Evolutionary conservation across 106 monocot species (phyloP).

Genomic region (Dendrobium catenatum): DNA sequence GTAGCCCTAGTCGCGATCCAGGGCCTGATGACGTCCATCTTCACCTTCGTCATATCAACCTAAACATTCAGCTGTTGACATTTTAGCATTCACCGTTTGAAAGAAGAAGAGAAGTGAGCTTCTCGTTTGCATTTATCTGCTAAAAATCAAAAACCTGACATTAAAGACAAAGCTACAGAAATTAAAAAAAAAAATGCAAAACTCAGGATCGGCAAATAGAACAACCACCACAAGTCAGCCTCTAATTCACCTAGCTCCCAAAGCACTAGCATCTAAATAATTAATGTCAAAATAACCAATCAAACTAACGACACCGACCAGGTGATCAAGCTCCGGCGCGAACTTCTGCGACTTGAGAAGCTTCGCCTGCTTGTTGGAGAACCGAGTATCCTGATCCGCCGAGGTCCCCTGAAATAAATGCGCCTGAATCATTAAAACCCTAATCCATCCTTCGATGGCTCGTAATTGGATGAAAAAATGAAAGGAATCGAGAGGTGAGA

Average conservation of each 20-base stretch:
- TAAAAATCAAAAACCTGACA: constrained; percentile 9
- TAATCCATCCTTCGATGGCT: neutral
- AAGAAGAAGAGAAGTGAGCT: constrained; percentile 10
- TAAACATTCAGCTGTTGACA: constrained; percentile 20
- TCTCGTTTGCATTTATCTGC: constrained; percentile 5
- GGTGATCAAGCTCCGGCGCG: constrained; percentile 77
- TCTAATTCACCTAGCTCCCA: neutral
- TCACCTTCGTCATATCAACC: constrained; percentile 91
- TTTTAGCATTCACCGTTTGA: constrained; percentile 11
- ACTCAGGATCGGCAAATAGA: neutral
- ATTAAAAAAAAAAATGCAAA: neutral
- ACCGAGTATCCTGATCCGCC: constrained; percentile 95
- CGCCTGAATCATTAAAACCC: constrained; percentile 7
- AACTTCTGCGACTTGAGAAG: constrained; percentile 94
- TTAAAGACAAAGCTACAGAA: neutral
- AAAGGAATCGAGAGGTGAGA: neutral
- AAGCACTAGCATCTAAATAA: neutral
- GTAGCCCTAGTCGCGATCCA: constrained; percentile 94
- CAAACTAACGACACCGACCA: constrained; percentile 28
- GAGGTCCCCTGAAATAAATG: constrained; percentile 65
- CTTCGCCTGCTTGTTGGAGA: constrained; percentile 99
- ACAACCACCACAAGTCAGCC: neutral
- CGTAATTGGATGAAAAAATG: neutral
- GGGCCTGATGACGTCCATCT: constrained; percentile 91
- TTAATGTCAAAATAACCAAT: neutral